Base-by-base conservation (phyloP, 2,329 filamentous ascomycete species). In the Pseudopyricularia cyperi region DNA sequence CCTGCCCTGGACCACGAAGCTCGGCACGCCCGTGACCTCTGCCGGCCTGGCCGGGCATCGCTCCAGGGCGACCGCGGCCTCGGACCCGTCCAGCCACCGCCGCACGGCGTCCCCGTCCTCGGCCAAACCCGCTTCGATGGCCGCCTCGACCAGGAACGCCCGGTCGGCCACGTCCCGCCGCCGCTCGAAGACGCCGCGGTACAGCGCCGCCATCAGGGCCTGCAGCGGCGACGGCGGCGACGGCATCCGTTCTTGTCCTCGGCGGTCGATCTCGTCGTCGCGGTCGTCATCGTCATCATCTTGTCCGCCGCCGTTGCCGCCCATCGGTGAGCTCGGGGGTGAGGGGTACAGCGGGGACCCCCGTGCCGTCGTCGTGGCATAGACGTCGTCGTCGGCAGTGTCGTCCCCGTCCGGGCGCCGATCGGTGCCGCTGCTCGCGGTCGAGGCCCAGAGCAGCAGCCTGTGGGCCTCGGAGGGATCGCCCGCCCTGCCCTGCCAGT, bases 1-100 rank as follows among this genome's bases (percentile, higher is more conserved):
- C 60, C 71, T 70, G 1, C 74, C 79, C 61, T 89, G 83, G 50
- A 91, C 74, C 2, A 80, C 81, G 60, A 87, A 87, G 58, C 84
- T 82, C 15, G 87, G 86, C 57, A 90, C 85, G 0, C 85, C 86
- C 53, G 71, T 72, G 51, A 90, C 67, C 7, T 64, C 65, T 4
- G 46, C 56, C 11, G 58, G 55, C 24, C 58, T 70, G 50, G 1
- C 57, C 55, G 17, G 12, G 55, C 50, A 1, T 55, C 22, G 11
- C 56, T 51, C 37, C 49, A 51, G 28, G 11, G 17, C 15, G 24
- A 9, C 35, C 14, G 35, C 37, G 14, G 52, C 57, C 22, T 58
- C 59, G 3, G 48, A 44, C 46, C 32, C 44, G 7, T 66, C 57
- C 1, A 71, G 61, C 3, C 65, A 58, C 35, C 34, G 47, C 15